These are phyloP conservation scores for Tylopilus balloui DNA, from an alignment of 768 basidiomycete genomes.

Conservation along the genomic window DNA sequence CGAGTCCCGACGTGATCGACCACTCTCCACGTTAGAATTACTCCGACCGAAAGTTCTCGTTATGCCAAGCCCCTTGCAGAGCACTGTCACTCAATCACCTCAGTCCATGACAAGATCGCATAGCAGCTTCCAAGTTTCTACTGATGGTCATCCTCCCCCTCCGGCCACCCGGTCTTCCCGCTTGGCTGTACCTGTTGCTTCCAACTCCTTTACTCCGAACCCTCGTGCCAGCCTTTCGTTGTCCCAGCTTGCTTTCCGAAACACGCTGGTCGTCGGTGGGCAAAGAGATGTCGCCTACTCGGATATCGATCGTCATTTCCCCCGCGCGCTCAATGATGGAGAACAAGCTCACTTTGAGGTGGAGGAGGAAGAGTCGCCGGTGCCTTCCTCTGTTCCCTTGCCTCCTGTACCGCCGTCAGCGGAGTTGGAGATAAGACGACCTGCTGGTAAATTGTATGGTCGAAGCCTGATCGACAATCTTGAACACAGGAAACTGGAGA, in stretches of 20 bases:
- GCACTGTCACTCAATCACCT: conserved; percentile 33
- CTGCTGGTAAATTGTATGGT: conserved; percentile 80
- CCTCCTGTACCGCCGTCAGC: conserved; percentile 29
- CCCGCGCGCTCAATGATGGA: conserved; percentile 73
- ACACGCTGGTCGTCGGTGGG: conserved; percentile 68
- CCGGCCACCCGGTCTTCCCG: conserved; percentile 62
- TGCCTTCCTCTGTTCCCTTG: conserved; percentile 28
- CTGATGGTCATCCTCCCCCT: conserved; percentile 68
- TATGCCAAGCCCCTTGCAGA: conserved; percentile 87
- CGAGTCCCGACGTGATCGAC: conserved; percentile 44
- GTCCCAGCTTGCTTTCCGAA: conserved; percentile 84
- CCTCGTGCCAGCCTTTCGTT: conserved; percentile 67
- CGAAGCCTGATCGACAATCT: conserved; percentile 89
- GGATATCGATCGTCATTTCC: conserved; percentile 58
- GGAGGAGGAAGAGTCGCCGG: conserved; percentile 35
- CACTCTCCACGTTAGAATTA: conserved; percentile 71
- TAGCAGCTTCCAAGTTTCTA: conserved; percentile 59
- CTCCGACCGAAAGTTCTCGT: conserved; percentile 89
- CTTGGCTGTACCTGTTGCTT: conserved; percentile 39
- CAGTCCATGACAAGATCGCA: conserved; percentile 34
- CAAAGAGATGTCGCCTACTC: conserved; percentile 57
- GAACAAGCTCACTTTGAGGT: conserved; percentile 60
- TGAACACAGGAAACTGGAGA: conserved; percentile 74
- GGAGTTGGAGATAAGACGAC: conserved; percentile 39
- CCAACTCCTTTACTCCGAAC: conserved; percentile 75